Evolutionary conservation across 768 basidiomycete species (phyloP).

Genomic region (Phaffia tasmanica): DNA sequence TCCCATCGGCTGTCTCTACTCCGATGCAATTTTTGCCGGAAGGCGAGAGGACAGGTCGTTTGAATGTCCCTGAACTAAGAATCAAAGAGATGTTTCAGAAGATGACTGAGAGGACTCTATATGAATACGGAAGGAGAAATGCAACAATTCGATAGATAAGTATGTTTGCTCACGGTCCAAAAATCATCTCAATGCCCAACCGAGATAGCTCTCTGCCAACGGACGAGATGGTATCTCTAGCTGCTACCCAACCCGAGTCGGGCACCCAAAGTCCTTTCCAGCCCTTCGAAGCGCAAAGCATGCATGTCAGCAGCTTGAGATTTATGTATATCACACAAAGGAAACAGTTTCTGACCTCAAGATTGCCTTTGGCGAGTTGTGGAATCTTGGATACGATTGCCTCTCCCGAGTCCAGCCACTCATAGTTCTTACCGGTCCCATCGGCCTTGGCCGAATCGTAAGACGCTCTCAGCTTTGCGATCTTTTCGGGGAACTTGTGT

Average conservation of each 20-base stretch:
- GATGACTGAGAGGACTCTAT: not conserved
- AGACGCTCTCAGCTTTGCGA: constrained; percentile 24
- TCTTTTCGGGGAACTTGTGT: constrained; percentile 26
- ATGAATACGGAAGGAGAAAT: not conserved
- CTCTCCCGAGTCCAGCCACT: constrained; percentile 31
- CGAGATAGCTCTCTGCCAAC: constrained; percentile 30
- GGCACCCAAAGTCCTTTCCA: constrained; percentile 33
- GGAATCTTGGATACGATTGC: constrained; percentile 28
- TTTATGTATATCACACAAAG: not conserved
- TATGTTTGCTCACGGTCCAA: constrained; percentile 27
- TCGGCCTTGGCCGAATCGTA: constrained; percentile 25
- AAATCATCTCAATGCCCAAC: constrained; percentile 31
- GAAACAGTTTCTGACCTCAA: constrained; percentile 22
- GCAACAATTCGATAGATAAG: not conserved
- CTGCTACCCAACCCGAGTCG: constrained; percentile 36
- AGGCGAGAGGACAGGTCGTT: constrained; percentile 27
- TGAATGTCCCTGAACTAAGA: constrained; percentile 32
- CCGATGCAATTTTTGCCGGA: constrained; percentile 31
- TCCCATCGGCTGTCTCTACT: constrained; percentile 32
- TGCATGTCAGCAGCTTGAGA: not conserved
- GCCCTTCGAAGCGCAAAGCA: constrained; percentile 15
- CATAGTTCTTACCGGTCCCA: constrained; percentile 23
- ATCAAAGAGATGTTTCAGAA: not conserved
- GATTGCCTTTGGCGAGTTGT: constrained; percentile 26
- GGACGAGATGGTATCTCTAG: constrained; percentile 32